Evolutionary conservation across 75 land plant species (phyloP).

Genomic region (Pinus tabuliformis): DNA sequence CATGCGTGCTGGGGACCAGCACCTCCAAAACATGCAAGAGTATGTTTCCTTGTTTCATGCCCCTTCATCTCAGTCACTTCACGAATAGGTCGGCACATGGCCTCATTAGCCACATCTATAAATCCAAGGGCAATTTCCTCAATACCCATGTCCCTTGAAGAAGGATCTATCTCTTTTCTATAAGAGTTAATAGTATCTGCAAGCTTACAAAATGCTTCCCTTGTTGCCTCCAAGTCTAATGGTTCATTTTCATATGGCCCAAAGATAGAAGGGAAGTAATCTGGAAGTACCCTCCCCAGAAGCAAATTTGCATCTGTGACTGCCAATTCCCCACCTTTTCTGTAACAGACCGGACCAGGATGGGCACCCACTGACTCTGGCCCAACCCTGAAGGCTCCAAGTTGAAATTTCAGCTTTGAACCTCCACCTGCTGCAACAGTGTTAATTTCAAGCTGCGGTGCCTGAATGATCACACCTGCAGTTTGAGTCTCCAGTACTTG

Average conservation of each 20-base stretch:
- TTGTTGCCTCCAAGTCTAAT: conserved; percentile 72
- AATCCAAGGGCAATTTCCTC: conserved; percentile 96
- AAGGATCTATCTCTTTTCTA: conserved; percentile 72
- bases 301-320: conserved; percentile 96
- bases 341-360: conserved; percentile 96
- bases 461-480: conserved; percentile 94
- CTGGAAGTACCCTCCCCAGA: conserved; percentile 87
- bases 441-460: conserved; percentile 96
- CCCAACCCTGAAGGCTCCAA: conserved; percentile 92
- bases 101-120: conserved; percentile 96
- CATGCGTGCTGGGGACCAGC: conserved; percentile 99
- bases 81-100: conserved; percentile 98
- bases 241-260: conserved; percentile 92
- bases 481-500: conserved; percentile 95
- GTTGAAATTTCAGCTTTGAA: conserved; percentile 90
- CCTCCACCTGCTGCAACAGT: conserved; percentile 99
- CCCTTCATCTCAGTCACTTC: conserved; percentile 99
- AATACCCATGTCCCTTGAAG: conserved; percentile 76
- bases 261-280: conserved; percentile 95
- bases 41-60: conserved; percentile 87
- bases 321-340: conserved; percentile 94
- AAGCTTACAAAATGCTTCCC: conserved; percentile 59
- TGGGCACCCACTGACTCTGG: conserved; percentile 99
- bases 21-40: conserved; percentile 98
- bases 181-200: conserved; percentile 61